Evolutionary conservation across 305 asterid species (phyloP).

Genomic region (Fraxinus floribunda): DNA sequence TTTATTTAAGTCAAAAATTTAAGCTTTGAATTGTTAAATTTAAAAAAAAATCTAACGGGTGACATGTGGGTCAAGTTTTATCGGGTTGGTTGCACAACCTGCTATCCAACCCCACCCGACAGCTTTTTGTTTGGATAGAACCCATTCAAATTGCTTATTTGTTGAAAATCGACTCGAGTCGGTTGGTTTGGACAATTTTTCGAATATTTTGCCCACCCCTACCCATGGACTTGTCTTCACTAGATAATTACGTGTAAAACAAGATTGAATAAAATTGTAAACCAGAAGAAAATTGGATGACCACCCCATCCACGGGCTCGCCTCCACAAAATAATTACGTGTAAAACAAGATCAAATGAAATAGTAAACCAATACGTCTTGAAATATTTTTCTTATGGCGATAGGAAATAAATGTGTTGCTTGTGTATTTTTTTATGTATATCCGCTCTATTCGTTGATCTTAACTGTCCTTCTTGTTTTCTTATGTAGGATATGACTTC

Average conservation of each 20-base stretch:
- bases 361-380: background rate
- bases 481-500: background rate
- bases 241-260: background rate
- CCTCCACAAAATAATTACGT: background rate
- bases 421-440: background rate
- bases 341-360: background rate
- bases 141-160: background rate
- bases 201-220: background rate
- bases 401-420: background rate
- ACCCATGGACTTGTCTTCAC: background rate
- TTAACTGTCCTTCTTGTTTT: background rate
- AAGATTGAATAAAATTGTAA: background rate
- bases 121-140: background rate
- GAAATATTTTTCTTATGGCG: background rate
- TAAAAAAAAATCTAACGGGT: background rate
- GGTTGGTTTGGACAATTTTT: background rate
- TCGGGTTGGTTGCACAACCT: background rate
- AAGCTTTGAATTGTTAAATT: background rate
- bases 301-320: background rate
- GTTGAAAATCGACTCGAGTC: background rate
- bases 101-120: background rate
- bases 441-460: background rate
- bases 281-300: background rate
- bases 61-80: background rate
- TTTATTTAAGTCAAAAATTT: background rate